Evolutionary conservation across 2,329 filamentous ascomycete genomes (phyloP).

Genomic region (Cucurbitaria berberidis): DNA sequence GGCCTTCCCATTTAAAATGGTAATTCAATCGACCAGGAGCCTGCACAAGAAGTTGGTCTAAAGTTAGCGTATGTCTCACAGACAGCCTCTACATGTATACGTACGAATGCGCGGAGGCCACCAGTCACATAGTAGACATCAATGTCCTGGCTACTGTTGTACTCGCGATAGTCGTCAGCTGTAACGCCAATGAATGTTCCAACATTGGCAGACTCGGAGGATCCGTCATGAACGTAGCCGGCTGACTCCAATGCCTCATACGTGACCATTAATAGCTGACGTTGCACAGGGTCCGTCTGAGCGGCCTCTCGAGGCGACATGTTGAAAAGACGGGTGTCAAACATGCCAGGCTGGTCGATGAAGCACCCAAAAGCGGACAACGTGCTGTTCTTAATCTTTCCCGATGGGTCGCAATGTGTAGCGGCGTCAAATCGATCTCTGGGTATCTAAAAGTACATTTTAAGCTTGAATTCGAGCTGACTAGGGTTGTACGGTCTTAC

Average conservation of each 20-base stretch:
- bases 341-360: conserved; percentile 31
- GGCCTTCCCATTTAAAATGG: conserved; percentile 46
- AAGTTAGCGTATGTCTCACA: too few species aligned
- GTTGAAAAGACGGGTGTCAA: conserved; percentile 38
- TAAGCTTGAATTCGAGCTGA: too few species aligned
- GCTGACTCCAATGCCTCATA: conserved; percentile 38
- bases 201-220: conserved; percentile 33
- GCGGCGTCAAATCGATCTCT: conserved; percentile 28
- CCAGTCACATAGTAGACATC: conserved; percentile 63
- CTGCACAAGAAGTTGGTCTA: too few species aligned
- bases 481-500: too few species aligned
- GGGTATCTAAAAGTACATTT: too few species aligned
- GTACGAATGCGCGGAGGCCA: conserved; percentile 59
- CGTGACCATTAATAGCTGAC: conserved; percentile 26
- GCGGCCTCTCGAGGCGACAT: conserved; percentile 38
- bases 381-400: conserved; percentile 21
- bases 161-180: conserved; percentile 39
- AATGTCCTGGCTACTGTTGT: conserved; percentile 44
- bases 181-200: conserved; percentile 44
- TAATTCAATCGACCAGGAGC: conserved; percentile 58
- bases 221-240: conserved; percentile 35
- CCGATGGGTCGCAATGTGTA: conserved; percentile 28
- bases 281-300: conserved; percentile 31
- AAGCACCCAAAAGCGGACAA: conserved; percentile 32
- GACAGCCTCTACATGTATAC: too few species aligned